Percentiles rank a stretch among this genome's conserved stretches.
Conservation (phyloP, 805 yeast species). For the Yamadazyma akitaensis region DNA sequence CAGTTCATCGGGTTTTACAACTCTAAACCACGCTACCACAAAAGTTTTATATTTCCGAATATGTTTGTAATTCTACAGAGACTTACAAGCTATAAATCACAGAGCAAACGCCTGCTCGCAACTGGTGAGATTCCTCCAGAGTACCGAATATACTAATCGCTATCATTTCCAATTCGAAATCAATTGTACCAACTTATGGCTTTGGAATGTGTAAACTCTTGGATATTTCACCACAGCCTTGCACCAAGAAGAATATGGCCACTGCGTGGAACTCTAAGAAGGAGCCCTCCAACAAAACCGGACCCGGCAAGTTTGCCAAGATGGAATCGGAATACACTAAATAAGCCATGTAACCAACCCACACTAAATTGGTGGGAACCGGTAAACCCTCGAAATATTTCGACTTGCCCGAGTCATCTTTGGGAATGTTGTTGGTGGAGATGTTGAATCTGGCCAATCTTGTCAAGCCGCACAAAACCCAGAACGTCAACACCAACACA, state of each 20-base stretch:
- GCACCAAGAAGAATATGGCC: constrained; percentile 59
- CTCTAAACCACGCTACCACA: too few species aligned
- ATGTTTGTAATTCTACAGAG: too few species aligned
- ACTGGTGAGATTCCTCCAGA: too few species aligned
- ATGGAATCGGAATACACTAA: constrained; percentile 54
- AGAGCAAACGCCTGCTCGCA: too few species aligned
- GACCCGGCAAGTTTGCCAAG: constrained; percentile 60
- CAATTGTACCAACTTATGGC: too few species aligned
- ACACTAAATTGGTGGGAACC: constrained; percentile 78
- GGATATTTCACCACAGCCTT: constrained; percentile 89
- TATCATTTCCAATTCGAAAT: too few species aligned
- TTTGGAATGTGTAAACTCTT: constrained; percentile 91
- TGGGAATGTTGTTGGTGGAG: constrained; percentile 88
- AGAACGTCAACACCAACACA: constrained; percentile 68
- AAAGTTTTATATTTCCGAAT: too few species aligned
- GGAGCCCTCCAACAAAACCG: constrained; percentile 52
- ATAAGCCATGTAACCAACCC: constrained; percentile 71
- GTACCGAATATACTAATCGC: too few species aligned
- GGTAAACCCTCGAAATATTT: constrained; percentile 96
- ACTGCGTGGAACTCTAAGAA: constrained; percentile 74
- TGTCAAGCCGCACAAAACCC: constrained; percentile 90
- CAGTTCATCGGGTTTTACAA: too few species aligned
- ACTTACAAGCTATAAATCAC: too few species aligned
- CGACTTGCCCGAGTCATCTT: constrained; percentile 82
- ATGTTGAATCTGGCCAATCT: constrained; percentile 95